Evolutionary conservation across 176 grass and related monocot genomes (phyloP).

Genomic region (Typha latifolia): DNA sequence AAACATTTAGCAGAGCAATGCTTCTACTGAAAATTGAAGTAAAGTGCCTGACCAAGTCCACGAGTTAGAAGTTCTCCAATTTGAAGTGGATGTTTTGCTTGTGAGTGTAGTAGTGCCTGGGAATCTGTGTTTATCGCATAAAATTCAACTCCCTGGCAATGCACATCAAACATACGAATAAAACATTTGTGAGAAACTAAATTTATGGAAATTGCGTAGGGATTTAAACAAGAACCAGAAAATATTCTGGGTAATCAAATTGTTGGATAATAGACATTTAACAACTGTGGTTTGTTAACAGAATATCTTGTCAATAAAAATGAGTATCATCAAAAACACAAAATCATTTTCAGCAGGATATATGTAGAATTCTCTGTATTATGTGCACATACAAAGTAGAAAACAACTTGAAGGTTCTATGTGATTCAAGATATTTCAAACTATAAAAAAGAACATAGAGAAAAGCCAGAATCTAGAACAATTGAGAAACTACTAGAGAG

Average conservation of each 20-base stretch:
- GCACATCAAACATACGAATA: constrained; percentile 12
- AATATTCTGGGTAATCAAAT: neutral
- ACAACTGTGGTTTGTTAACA: too few relatives aligned
- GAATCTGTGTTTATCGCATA: constrained; percentile 93
- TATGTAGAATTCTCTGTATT: too few relatives aligned
- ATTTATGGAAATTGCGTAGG: neutral
- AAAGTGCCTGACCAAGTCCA: constrained; percentile 59
- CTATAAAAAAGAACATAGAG: too few relatives aligned
- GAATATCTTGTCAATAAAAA: too few relatives aligned
- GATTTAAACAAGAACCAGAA: neutral
- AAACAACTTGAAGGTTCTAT: too few relatives aligned
- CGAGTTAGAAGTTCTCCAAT: constrained; percentile 93
- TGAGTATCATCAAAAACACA: too few relatives aligned
- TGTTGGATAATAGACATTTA: too few relatives aligned
- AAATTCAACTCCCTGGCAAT: constrained; percentile 86
- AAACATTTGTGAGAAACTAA: neutral
- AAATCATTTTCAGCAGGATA: too few relatives aligned
- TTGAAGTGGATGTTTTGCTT: constrained; percentile 75
- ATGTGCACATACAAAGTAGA: too few relatives aligned
- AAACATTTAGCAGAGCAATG: neutral
- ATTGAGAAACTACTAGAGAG: too few relatives aligned
- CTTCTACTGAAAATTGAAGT: neutral
- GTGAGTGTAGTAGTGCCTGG: constrained; percentile 75
- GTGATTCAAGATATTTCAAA: too few relatives aligned
- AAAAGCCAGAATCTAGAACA: too few relatives aligned